Evolutionary conservation across 257 asterid genomes (phyloP).

Genomic region (Ilex asprella): DNA sequence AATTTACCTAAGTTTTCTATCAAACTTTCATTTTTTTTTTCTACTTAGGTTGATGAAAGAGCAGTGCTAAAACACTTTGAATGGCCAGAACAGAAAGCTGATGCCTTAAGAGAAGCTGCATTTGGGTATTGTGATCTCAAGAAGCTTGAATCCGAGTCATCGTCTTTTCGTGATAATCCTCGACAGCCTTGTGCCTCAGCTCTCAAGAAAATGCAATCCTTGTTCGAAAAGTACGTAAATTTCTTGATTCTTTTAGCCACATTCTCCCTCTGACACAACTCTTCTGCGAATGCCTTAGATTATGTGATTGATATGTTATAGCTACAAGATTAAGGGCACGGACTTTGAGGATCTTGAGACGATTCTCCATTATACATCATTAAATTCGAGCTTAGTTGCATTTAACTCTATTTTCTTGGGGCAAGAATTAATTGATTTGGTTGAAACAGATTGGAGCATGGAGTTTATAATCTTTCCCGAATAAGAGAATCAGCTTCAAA

Average conservation of each 20-base stretch:
- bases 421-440: not conserved
- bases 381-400: no score
- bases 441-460: slow-evolving; percentile 73
- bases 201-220: slow-evolving; percentile 88
- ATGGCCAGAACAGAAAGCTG: slow-evolving; percentile 98
- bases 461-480: slow-evolving; percentile 71
- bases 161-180: slow-evolving; percentile 69
- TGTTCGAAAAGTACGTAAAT: slow-evolving; percentile 67
- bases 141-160: slow-evolving; percentile 79
- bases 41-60: slow-evolving; percentile 82
- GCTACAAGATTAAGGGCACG: no score
- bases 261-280: no score
- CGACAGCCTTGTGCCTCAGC: slow-evolving; percentile 69
- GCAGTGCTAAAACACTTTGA: slow-evolving; percentile 97
- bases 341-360: no score
- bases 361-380: no score
- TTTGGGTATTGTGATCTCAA: slow-evolving; percentile 85
- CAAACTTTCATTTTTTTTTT: not conserved
- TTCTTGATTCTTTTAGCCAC: not conserved
- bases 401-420: not conserved
- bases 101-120: slow-evolving; percentile 96
- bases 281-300: no score
- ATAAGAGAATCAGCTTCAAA: slow-evolving; percentile 79
- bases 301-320: no score
- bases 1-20: not conserved